Percentiles rank a stretch among this genome's conserved stretches.
These are phyloP conservation scores for Candida tunisiensis DNA, from an alignment of 1,139 yeast species.

Conservation along the genomic window DNA sequence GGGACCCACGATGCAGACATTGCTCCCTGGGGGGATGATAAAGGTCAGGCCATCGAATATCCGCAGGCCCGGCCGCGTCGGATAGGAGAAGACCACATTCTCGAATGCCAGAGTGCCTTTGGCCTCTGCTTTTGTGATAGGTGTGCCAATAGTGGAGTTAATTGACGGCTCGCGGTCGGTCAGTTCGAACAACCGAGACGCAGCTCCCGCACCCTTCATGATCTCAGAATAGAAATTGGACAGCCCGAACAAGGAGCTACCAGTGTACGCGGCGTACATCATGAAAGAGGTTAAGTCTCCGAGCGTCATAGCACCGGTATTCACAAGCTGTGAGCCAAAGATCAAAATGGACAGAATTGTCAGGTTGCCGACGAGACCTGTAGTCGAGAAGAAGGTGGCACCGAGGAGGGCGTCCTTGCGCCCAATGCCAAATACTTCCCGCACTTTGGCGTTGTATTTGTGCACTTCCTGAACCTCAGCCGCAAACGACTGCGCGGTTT, in stretches of 20 bases:
- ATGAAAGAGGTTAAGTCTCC: conserved; percentile 89
- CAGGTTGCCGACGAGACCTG: conserved; percentile 67
- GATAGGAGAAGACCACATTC: conserved; percentile 60
- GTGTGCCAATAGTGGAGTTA: conserved; percentile 41
- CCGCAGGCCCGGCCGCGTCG: conserved; percentile 62
- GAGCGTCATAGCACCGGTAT: conserved; percentile 51
- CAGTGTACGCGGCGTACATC: conserved; percentile 89
- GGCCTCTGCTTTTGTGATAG: conserved; percentile 14
- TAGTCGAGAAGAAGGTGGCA: conserved; percentile 52
- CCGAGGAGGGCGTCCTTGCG: conserved; percentile 59
- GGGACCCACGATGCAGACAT: conserved; percentile 90
- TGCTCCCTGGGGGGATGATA: conserved; percentile 63
- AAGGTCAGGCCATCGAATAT: conserved; percentile 54
- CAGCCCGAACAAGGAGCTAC: conserved; percentile 75
- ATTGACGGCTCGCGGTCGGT: conserved; percentile 62
- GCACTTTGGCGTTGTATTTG: conserved; percentile 51
- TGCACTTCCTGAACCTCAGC: conserved; percentile 56
- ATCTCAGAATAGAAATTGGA: conserved; percentile 84
- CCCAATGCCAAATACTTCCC: conserved; percentile 58
- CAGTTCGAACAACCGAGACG: conserved; percentile 78
- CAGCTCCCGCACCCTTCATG: conserved; percentile 96
- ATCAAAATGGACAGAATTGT: conserved; percentile 63
- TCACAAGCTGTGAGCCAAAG: conserved; percentile 67
- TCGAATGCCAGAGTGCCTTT: conserved; percentile 41
- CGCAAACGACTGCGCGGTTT: conserved; percentile 78